phyloP scores from a whole-genome alignment of 73 alveolate species.

The Loxodes magnus region DNA sequence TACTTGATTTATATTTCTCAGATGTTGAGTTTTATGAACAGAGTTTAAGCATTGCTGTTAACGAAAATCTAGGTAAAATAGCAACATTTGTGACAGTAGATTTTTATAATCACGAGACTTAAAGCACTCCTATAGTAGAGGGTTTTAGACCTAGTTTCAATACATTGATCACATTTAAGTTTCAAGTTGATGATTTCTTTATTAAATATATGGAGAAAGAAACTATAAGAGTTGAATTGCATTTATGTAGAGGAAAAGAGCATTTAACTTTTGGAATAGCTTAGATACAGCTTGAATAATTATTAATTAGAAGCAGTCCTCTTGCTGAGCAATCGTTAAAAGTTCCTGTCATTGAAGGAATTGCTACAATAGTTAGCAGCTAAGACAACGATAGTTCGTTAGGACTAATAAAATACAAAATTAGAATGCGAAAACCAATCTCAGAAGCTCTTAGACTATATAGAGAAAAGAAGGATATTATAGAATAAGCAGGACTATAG shows the following conservation, averaged over 20 bases:
- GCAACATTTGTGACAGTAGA: conserved; percentile 55
- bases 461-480: conserved; percentile 47
- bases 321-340: conserved; percentile 2
- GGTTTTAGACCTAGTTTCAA: conserved; percentile 64
- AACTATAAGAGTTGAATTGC: conserved; percentile 34
- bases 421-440: conserved; percentile 88
- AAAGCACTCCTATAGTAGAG: conserved; percentile 35
- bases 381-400: conserved; percentile 17
- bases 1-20: conserved; percentile 27
- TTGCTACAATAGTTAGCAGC: conserved; percentile 13
- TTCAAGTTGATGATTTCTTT: conserved; percentile 60
- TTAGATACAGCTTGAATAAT: conserved; percentile 36
- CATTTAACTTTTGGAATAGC: conserved; percentile 55
- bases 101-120: conserved; percentile 72
- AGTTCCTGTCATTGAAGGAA: conserved; percentile 16
- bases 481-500: conserved; percentile 6
- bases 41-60: conserved; percentile 10
- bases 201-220: conserved; percentile 43
- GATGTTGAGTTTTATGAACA: conserved; percentile 20
- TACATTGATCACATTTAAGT: conserved; percentile 59
- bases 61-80: conserved; percentile 23
- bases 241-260: conserved; percentile 61
- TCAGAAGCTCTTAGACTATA: conserved; percentile 70
- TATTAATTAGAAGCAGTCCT: not conserved
- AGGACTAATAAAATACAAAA: conserved; percentile 56